Base-by-base conservation (phyloP, 2,329 filamentous ascomycete genomes). In the Calonectria montana region DNA sequence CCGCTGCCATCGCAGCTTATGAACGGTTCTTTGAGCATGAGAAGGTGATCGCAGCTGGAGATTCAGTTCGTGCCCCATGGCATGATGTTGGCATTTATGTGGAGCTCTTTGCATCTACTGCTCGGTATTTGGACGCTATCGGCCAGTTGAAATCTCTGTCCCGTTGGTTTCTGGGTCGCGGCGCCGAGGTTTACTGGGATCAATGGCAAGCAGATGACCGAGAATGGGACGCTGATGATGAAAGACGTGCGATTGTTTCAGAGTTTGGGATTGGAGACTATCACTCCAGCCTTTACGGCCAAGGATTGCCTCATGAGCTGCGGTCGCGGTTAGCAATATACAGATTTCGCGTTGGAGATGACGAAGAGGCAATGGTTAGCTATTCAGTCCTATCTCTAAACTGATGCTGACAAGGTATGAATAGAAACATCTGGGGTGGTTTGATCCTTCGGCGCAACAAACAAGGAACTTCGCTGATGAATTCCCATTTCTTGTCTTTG, bases 61-160 rank as follows among this genome's bases (percentile, higher is more conserved):
- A 83, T 82, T 48, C 81, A 43, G 81, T 79, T 15, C 81, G 83
- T 7, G 86, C 88, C 65, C 86, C 87, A 37, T 99, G 96, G 96
- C 92, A 93, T 65, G 94, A 98, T 81, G 87, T 97, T 48, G 94
- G 95, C 72, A 93, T 96, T 66, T 98, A 97, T 76, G 89, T 95
- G 45, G 95, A 98, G 78, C 88, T 98, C 21, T 91, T 96, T 72
- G 90, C 91, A 31, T 90, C 92, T 59, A 83, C 91, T 12, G 88
- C 89, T 43, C 87, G 90, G 66, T 93, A 92, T 77, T 83, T 87
- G 7, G 88, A 92, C 74, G 95, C 94, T 3, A 88, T 97, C 3
- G 83, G 83, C 31, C 90, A 93, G 73, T 86, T 97, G 15, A 97
- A 94, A 80, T 87, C 87, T 2, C 83, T 98, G 18, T 90, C 93